Conservation (phyloP, 2,329 filamentous ascomycete genomes). For the Pochonia chlamydosporia region DNA sequence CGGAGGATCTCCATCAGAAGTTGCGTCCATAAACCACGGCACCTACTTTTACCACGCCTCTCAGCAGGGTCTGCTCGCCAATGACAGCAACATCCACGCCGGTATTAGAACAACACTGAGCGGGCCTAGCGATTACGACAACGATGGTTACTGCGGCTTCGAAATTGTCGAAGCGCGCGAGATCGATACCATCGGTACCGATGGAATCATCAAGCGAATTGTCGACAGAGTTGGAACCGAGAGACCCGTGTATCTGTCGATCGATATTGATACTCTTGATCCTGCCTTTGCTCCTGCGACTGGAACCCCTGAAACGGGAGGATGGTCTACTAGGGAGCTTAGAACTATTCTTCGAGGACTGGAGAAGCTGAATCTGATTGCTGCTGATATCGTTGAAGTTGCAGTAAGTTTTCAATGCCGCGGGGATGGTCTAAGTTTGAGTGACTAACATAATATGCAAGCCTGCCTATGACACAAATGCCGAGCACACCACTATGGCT, state of each 20-base stretch:
- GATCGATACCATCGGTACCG: constrained; percentile 69
- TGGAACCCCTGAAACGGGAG: constrained; percentile 78
- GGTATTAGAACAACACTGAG: constrained; percentile 70
- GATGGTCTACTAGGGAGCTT: constrained; percentile 79
- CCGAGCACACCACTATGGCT: constrained; percentile 72
- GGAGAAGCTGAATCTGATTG: constrained; percentile 73
- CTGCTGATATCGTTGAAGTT: constrained; percentile 82
- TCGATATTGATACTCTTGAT: constrained; percentile 76
- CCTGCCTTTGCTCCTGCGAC: constrained; percentile 51
- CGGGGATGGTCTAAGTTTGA: too few relatives aligned
- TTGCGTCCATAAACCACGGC: constrained; percentile 40
- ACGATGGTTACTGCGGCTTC: constrained; percentile 17
- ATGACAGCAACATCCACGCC: constrained; percentile 67
- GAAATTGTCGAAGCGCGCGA: constrained; percentile 36
- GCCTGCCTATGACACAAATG: constrained; percentile 72
- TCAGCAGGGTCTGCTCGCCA: constrained; percentile 9
- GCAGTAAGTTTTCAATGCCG: constrained; percentile 28
- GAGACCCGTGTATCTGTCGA: constrained; percentile 67
- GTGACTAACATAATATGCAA: background rate
- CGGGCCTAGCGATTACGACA: constrained; percentile 27
- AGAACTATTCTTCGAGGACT: constrained; percentile 73
- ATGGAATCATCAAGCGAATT: constrained; percentile 61
- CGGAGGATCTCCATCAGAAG: constrained; percentile 70
- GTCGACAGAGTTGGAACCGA: constrained; percentile 59
- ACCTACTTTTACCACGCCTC: constrained; percentile 19